Evolutionary conservation across 768 basidiomycete species (phyloP).

Genomic region (Macrolepiota albuminosa): DNA sequence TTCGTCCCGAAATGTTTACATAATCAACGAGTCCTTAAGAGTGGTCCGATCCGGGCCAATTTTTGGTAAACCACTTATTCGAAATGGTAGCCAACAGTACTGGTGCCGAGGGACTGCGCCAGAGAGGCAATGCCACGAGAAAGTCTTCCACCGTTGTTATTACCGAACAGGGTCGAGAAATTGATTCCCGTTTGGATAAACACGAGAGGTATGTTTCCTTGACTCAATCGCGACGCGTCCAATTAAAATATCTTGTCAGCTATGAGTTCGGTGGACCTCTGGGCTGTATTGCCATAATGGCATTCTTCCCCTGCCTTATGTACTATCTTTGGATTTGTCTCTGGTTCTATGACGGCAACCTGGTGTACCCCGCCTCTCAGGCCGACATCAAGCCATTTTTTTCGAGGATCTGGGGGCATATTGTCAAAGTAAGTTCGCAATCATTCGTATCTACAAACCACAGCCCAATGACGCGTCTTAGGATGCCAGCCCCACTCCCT

Average conservation of each 20-base stretch:
- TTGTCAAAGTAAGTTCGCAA: constrained; percentile 52
- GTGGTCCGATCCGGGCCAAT: constrained; percentile 13
- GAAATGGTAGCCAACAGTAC: constrained; percentile 16
- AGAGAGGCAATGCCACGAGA: constrained; percentile 17
- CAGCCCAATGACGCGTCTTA: constrained; percentile 23
- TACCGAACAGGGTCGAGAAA: constrained; percentile 69
- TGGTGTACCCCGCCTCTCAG: constrained; percentile 63
- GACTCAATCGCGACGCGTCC: background rate
- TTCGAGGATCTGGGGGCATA: constrained; percentile 77
- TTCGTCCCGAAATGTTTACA: constrained; percentile 1
- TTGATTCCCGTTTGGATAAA: constrained; percentile 68
- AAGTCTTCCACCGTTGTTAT: constrained; percentile 31
- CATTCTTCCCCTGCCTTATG: constrained; percentile 91
- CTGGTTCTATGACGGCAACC: constrained; percentile 89
- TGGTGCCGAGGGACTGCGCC: constrained; percentile 17
- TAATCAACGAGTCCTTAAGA: constrained; percentile 2
- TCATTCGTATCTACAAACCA: no score
- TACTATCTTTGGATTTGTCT: constrained; percentile 99
- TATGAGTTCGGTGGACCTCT: constrained; percentile 96
- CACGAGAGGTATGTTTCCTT: constrained; percentile 49
- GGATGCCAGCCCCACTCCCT: constrained; percentile 89
- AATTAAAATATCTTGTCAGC: constrained; percentile 33
- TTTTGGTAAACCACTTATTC: background rate
- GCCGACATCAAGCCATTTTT: constrained; percentile 79
- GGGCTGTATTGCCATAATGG: constrained; percentile 91